Evolutionary conservation across 2,329 filamentous ascomycete species (phyloP), one percentile per base, ranked within the genome.

Genomic region (Cladosporium colombiae): DNA sequence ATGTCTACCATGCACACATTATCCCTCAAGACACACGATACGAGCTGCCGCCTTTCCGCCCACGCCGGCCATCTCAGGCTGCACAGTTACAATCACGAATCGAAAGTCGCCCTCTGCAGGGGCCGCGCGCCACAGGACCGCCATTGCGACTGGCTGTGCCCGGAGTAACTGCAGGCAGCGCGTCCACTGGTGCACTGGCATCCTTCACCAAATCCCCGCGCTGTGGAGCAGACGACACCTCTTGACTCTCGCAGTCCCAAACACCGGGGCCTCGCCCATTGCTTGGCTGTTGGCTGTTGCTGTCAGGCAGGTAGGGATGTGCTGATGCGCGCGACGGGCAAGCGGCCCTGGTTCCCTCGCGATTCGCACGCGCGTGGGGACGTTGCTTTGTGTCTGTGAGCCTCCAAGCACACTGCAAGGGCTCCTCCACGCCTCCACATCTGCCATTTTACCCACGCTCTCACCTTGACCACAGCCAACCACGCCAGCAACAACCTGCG

Each of bases 211-310:
- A 31, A 60, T 60, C 37, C 57, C 57, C 55, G 55, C 55, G 29
- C 27, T 37, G 29, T 29, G 49, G 49, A 53, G 29, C 29, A 33
- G 29, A 33, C 29, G 57, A 46, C 40, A 21, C 8, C 40, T 46
- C 40, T 31, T 31, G 40, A 46, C 40, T 46, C 40, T 21, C 40
- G 14, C 40, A 46, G 27, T 56, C 35, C 50, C 31, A 29, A 40
- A 56, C 50, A 55, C 31, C 49, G 50, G 44, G 33, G 29, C 52
- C 59, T 55, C 8, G 40, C 40, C 40, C 40, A 46, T 31, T 46
- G 61, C 61, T 63, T 55, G 50, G 61, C 61, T 35, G 40, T 63
- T 55, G 50, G 61, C 61, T 35, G 40, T 49, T 35, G 21, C 61
- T 55, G 33, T n/a, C 27, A 52, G 40, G 40, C n/a, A 46, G 40